Percentiles rank a stretch among this genome's conserved stretches.
Evolutionary conservation across 176 grass and related monocot species (phyloP).

Genomic region (Avena atlantica): DNA sequence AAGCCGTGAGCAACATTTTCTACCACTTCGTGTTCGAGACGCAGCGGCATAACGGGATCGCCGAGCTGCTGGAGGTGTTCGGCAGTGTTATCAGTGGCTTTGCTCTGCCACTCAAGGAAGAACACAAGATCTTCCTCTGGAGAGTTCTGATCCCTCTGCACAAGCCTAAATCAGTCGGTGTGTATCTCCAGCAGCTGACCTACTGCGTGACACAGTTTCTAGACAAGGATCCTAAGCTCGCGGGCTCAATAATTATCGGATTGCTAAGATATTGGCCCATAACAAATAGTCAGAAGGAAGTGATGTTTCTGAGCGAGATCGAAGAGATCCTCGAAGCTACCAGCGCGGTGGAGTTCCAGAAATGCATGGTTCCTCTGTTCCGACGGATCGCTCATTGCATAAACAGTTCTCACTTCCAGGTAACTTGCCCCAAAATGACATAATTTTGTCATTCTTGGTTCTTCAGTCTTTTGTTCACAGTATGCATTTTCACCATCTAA

Average conservation of each 20-base stretch:
- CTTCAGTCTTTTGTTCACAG: not conserved
- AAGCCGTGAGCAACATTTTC: constrained; percentile 93
- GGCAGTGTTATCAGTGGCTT: constrained; percentile 97
- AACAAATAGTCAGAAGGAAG: constrained; percentile 97
- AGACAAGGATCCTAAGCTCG: constrained; percentile 93
- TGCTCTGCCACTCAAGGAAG: constrained; percentile 91
- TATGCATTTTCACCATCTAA: constrained; percentile 21
- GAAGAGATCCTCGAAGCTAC: constrained; percentile 93
- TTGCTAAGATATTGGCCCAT: constrained; percentile 93
- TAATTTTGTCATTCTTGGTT: not conserved
- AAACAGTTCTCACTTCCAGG: constrained; percentile 94
- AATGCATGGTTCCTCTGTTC: constrained; percentile 97
- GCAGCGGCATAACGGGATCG: constrained; percentile 83
- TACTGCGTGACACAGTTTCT: constrained; percentile 92
- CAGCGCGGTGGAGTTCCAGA: constrained; percentile 76
- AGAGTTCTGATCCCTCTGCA: constrained; percentile 82
- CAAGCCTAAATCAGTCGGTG: constrained; percentile 82
- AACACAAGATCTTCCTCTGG: constrained; percentile 95
- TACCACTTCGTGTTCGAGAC: constrained; percentile 95
- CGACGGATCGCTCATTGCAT: constrained; percentile 72
- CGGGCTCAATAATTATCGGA: constrained; percentile 70
- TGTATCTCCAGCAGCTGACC: constrained; percentile 94
- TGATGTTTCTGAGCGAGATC: constrained; percentile 97
- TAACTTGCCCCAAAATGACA: constrained; percentile 24
- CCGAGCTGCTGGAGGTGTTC: constrained; percentile 95